Conservation (phyloP, 108 stramenopile species). For the Parmales sp. region DNA sequence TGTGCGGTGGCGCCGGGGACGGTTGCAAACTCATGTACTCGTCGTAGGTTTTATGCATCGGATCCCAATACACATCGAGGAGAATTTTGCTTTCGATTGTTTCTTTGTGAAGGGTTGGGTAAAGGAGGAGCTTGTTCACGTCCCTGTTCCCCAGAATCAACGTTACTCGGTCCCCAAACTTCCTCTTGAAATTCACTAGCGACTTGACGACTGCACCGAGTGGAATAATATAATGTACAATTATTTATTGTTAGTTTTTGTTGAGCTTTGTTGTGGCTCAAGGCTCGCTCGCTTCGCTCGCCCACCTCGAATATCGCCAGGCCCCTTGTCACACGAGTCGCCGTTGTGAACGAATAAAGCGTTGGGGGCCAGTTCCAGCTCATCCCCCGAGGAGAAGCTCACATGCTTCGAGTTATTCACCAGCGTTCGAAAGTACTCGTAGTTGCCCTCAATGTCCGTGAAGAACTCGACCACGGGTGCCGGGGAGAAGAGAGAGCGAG, state of each 20-base stretch:
- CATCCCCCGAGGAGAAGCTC: background rate
- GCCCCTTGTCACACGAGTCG: constrained; percentile 57
- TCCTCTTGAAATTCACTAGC: constrained; percentile 40
- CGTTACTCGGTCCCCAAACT: constrained; percentile 44
- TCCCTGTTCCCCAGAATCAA: constrained; percentile 64
- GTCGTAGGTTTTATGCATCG: constrained; percentile 24
- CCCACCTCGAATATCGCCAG: constrained; percentile 63
- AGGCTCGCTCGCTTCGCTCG: too few species aligned
- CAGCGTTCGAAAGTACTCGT: background rate
- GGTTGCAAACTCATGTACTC: constrained; percentile 29
- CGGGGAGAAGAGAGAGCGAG: background rate
- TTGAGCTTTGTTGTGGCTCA: background rate
- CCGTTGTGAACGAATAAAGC: constrained; percentile 57
- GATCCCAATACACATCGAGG: constrained; percentile 42
- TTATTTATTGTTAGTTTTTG: background rate
- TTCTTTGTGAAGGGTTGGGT: constrained; percentile 36
- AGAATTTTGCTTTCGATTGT: constrained; percentile 23
- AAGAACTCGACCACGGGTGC: background rate
- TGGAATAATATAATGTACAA: background rate
- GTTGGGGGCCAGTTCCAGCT: constrained; percentile 23
- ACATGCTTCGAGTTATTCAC: background rate
- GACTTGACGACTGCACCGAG: constrained; percentile 36
- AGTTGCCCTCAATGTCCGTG: constrained; percentile 15
- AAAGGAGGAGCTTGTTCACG: constrained; percentile 62
- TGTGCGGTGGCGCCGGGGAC: background rate